Conservation (phyloP, 768 basidiomycete genomes). For the Pholiota conissans region DNA sequence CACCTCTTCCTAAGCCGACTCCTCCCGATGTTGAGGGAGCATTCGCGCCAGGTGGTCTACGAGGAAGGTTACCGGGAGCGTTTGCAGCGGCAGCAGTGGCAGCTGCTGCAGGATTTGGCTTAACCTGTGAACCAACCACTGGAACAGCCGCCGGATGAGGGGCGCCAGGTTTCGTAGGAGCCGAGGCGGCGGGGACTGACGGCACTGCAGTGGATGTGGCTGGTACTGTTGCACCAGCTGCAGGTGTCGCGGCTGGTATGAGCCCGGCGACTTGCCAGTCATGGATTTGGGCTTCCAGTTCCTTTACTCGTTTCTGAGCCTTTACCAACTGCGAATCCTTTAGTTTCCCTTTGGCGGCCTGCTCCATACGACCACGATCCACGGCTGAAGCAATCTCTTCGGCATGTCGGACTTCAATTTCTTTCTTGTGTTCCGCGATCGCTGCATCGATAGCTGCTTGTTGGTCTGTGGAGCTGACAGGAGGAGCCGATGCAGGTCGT, state of each 20-base stretch:
- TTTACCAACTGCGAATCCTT: slow-evolving; percentile 72
- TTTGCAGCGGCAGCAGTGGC: slow-evolving; percentile 16
- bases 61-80: slow-evolving; percentile 24
- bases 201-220: slow-evolving; percentile 14
- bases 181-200: slow-evolving; percentile 22
- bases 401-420: slow-evolving; percentile 44
- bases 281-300: slow-evolving; percentile 62
- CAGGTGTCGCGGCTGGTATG: slow-evolving; percentile 38
- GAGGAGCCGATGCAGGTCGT: slow-evolving; percentile 20
- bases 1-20: slow-evolving; percentile 12
- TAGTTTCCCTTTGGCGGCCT: slow-evolving; percentile 57
- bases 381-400: slow-evolving; percentile 65
- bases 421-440: slow-evolving; percentile 49
- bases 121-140: slow-evolving; percentile 16
- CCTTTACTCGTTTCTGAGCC: slow-evolving; percentile 62
- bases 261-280: slow-evolving; percentile 53
- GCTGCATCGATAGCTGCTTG: slow-evolving; percentile 46
- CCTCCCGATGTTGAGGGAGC: slow-evolving; percentile 19
- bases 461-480: slow-evolving; percentile 20
- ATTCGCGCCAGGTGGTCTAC: slow-evolving; percentile 29
- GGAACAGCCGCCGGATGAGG: slow-evolving; percentile 10
- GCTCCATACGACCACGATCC: slow-evolving; percentile 69
- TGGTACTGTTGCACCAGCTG: too few relatives aligned
- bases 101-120: slow-evolving; percentile 10
- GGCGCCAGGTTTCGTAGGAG: slow-evolving; percentile 14